Base-by-base conservation (phyloP, 2,329 filamentous ascomycete species). In the Arachnopeziza araneosa region DNA sequence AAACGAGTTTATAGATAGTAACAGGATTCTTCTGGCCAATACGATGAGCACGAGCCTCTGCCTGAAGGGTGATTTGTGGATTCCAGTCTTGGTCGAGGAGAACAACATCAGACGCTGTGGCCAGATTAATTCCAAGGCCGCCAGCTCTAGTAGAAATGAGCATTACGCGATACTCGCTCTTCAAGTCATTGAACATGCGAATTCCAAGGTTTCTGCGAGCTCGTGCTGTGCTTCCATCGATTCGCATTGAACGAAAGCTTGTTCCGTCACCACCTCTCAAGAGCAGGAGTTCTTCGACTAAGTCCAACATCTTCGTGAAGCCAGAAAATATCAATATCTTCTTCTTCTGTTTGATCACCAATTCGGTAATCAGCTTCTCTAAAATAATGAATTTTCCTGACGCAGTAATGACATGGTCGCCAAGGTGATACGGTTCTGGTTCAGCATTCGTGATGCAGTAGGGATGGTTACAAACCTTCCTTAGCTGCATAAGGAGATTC, bases 41-140 rank as follows among this genome's bases (percentile, higher is more conserved):
- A 66, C 95, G 91, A 76, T 99, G 95, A 69, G 91, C 96, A 69
- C 95, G 86, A 73, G 99, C 96, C 76, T 99, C 95, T 70, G 95
- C 99, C 75, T 99, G 95, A 75, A 96, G 96, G 78, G 99, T 96
- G 95, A 99, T 99, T 56, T 95, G 95, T 0, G 95, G 95, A 70
- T 99, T 99, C 96, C 96, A 99, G 73, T 99, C 95, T 61, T 98
- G 87, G 71, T 99, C 95, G 75, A 98, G 99, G 75, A 99, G 99
- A 66, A 99, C 97, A 69, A 99, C 95, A 0, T 93, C 96, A 74
- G 98, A 95, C 4, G 95, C 95, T 54, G 95, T 95, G 0, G 93
- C 98, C 51, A 99, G 80, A 69, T 99, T 99, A 78, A 99, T 96
- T 60, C 95, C 95, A 0, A 99, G 80, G 58, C 95, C 95, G 66